phyloP scores from a whole-genome alignment of 192 early-diverging fungal genomes.

The Linnemannia hyalina region DNA sequence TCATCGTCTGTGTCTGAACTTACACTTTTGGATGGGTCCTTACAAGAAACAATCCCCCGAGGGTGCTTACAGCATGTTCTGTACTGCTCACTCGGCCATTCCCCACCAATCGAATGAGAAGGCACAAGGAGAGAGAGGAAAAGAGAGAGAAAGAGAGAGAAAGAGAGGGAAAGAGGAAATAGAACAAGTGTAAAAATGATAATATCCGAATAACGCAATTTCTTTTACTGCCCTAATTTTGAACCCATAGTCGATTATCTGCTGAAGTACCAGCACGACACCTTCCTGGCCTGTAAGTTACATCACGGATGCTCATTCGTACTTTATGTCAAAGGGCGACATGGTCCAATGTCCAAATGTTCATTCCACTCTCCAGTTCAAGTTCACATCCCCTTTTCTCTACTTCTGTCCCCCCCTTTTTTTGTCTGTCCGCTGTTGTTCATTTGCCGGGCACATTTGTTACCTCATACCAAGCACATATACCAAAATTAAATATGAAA shows the following conservation, averaged over 20 bases:
- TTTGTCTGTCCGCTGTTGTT: not conserved
- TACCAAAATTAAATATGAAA: constrained; percentile 3
- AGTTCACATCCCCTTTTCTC: not conserved
- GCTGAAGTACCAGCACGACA: constrained; percentile 4
- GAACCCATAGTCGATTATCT: constrained; percentile 15
- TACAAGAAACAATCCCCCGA: not conserved
- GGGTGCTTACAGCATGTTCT: not conserved
- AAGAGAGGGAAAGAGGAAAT: not conserved
- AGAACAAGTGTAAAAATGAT: not conserved
- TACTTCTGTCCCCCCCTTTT: not conserved
- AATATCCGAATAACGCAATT: not conserved
- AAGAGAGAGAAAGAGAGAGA: not conserved
- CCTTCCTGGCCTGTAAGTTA: constrained; percentile 29
- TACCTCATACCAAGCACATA: not conserved
- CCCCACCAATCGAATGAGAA: not conserved
- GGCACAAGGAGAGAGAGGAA: not conserved
- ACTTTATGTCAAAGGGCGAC: not conserved
- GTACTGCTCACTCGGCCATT: not conserved
- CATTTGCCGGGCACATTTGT: not conserved
- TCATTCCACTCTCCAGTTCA: not conserved
- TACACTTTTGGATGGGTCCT: not conserved
- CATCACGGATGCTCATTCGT: not conserved
- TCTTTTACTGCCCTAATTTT: not conserved
- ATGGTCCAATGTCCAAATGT: no score
- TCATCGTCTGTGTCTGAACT: not conserved